Evolutionary conservation across 176 grass and related monocot species (phyloP).

Genomic region (Triticum dicoccoides): DNA sequence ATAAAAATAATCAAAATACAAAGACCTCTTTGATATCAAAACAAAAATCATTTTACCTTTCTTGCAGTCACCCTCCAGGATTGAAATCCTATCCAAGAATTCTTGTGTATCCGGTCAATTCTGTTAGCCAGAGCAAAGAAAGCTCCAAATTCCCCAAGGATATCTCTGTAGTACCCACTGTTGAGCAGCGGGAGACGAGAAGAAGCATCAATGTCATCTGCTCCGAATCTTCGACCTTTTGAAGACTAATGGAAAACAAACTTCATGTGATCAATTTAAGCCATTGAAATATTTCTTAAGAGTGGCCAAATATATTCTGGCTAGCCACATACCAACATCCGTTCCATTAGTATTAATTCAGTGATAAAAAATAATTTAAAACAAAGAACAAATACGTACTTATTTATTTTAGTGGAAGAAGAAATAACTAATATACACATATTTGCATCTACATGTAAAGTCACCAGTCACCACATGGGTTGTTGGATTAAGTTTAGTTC

Average conservation of each 20-base stretch:
- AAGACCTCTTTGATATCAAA: background rate
- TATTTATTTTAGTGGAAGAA: background rate
- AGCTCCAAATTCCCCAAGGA: conserved; percentile 94
- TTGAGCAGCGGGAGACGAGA: conserved; percentile 82
- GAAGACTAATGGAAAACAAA: conserved; percentile 52
- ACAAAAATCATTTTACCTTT: conserved; percentile 51
- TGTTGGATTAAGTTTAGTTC: background rate
- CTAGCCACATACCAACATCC: background rate
- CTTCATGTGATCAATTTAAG: conserved; percentile 32
- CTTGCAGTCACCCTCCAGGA: conserved; percentile 85
- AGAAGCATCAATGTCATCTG: conserved; percentile 97
- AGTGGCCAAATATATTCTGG: background rate
- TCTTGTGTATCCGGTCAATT: conserved; percentile 87
- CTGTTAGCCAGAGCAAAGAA: conserved; percentile 86
- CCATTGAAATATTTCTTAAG: background rate
- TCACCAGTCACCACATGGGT: background rate
- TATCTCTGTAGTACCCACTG: conserved; percentile 77
- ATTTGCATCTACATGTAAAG: conserved; percentile 1
- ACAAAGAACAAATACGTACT: background rate
- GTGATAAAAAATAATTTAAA: background rate
- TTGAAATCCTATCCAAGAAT: conserved; percentile 98
- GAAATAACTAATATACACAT: background rate
- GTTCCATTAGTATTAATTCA: background rate
- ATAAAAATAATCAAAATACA: conserved; percentile 28
- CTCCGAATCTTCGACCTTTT: conserved; percentile 80